Evolutionary conservation across 2,329 filamentous ascomycete species (phyloP).

Genomic region (Emmonsiellopsis sp.): DNA sequence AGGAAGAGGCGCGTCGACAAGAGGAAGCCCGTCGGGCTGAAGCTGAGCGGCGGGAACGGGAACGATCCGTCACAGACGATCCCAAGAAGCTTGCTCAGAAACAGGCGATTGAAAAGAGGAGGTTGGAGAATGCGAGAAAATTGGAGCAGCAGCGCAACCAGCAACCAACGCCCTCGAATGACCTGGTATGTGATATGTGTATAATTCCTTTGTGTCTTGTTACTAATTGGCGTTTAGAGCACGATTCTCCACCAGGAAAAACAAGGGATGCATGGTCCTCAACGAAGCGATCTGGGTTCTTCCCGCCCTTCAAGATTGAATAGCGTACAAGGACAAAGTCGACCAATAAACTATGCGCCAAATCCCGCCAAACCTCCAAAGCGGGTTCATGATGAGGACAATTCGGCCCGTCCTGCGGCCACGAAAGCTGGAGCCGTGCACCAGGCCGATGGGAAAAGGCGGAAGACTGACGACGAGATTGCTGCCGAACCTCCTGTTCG

Average conservation of each 20-base stretch:
- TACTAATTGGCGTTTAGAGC: constrained; percentile 9
- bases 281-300: constrained; percentile 42
- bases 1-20: constrained; percentile 54
- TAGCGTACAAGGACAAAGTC: constrained; percentile 46
- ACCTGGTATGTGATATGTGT: constrained; percentile 24
- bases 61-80: constrained; percentile 45
- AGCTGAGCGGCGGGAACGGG: constrained; percentile 39
- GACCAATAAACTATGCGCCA: constrained; percentile 54
- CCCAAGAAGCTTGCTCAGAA: constrained; percentile 58
- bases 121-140: constrained; percentile 38
- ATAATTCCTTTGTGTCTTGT: background rate
- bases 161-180: constrained; percentile 24
- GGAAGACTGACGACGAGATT: constrained; percentile 66
- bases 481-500: constrained; percentile 52
- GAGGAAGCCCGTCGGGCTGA: constrained; percentile 42
- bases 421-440: constrained; percentile 43
- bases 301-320: constrained; percentile 41
- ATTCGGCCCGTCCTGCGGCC: constrained; percentile 37
- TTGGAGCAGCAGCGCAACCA: constrained; percentile 37
- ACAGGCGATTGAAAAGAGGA: constrained; percentile 47
- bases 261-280: constrained; percentile 15
- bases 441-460: constrained; percentile 66
- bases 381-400: constrained; percentile 58
- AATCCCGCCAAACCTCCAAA: constrained; percentile 67
- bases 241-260: constrained; percentile 24